A percentile compares a stretch with the other conserved stretches of the same genome.
Evolutionary conservation across 1,284 basidiomycete genomes (phyloP).

Genomic region (Meira nashicola): DNA sequence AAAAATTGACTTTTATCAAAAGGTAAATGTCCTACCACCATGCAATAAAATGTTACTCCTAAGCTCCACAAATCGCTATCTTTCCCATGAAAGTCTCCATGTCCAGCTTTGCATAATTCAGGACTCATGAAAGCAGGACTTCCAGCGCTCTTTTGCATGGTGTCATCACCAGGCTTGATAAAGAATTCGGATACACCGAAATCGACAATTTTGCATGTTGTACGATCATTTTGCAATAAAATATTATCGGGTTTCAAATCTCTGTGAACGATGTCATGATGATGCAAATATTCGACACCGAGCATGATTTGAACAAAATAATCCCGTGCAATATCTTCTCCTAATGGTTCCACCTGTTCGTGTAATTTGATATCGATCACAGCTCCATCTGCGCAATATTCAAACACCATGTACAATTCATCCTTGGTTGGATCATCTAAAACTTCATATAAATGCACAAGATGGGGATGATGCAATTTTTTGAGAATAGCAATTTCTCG

Average conservation of each 20-base stretch:
- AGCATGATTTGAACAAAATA: conserved; percentile 60
- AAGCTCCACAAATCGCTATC: conserved; percentile 60
- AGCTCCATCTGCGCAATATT: conserved; percentile 56
- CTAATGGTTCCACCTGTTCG: conserved; percentile 37
- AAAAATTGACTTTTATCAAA: conserved; percentile 57
- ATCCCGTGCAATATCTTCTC: conserved; percentile 52
- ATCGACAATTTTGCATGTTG: conserved; percentile 59
- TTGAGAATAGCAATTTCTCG: conserved; percentile 47
- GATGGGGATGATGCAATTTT: conserved; percentile 52
- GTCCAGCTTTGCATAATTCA: conserved; percentile 53
- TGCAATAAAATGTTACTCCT: conserved; percentile 60
- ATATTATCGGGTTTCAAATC: conserved; percentile 61
- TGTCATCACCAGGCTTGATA: conserved; percentile 54
- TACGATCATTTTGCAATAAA: conserved; percentile 56
- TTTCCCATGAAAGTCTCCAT: conserved; percentile 55
- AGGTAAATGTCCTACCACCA: conserved; percentile 58
- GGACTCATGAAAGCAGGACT: conserved; percentile 62
- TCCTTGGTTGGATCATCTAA: conserved; percentile 59
- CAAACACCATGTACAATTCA: conserved; percentile 57
- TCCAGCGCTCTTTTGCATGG: conserved; percentile 56
- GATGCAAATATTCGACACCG: conserved; percentile 59
- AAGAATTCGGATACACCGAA: conserved; percentile 63
- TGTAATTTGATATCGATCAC: conserved; percentile 55
- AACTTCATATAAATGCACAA: conserved; percentile 60
- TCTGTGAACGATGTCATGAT: conserved; percentile 58